Base-by-base conservation (phyloP, 768 basidiomycete genomes). In the Lentinula edodes region DNA sequence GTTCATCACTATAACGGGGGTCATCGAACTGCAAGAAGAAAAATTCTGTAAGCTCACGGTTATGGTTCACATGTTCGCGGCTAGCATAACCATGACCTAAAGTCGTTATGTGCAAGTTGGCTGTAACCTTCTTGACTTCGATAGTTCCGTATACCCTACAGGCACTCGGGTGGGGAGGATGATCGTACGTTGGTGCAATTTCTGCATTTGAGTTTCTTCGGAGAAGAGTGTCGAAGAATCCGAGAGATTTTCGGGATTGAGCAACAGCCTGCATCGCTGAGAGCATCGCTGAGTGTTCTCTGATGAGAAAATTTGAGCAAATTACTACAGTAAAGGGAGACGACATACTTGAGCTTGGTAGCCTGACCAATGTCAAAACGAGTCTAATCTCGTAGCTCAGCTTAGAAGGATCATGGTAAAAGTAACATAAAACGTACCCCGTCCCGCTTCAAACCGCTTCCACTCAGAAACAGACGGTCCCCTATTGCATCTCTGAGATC, bases 401-500 rank as follows among this genome's bases (percentile, higher is more conserved):
- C 34, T 61, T 8, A 53, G 6, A 28, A 23, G 28, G 15, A 13
- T 38, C 13, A 20, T 15, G 15, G 42, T 15, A 15, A 53, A 52
- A 20, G 18, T 56, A 10, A 55, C 18, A 23, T 15, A n/a, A 3
- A 38, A 58, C 83, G 63, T 69, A 92, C 91, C 42, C 95, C 93
- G 67, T 99, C 95, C 59, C 93, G 85, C 61, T 80, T 85, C 69
- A 98, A 85, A 28, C 85, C 86, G 63, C 83, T 80, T 39, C 77
- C 76, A 67, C 85, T 94, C 62, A 98, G 81, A 71, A 88, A 90
- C 36, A 99, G 69, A 45, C 96, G 80, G 71, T 99, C 96, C 2
- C 96, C 96, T n/a, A 97, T 82, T 0, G 90, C 91, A 71, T 99
- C 96, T 61, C 95, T 80, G 63, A 99, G 71, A 70, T 98, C 96